A percentile compares a stretch with the other conserved stretches of the same genome.
Evolutionary conservation across 192 early-diverging fungal genomes (phyloP).

Genomic region (Phycomyces nitens): DNA sequence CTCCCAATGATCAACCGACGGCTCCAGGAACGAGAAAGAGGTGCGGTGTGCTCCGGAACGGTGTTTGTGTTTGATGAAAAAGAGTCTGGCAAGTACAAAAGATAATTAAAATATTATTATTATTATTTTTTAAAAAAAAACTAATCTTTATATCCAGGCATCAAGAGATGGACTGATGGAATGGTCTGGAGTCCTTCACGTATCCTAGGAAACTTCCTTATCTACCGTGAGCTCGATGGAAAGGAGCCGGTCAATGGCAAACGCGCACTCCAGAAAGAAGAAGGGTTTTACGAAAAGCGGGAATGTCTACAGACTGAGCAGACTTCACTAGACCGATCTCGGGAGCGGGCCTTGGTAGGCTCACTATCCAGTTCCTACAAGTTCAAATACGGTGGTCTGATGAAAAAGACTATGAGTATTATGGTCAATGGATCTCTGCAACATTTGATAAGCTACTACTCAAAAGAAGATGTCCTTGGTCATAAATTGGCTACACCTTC

Average conservation of each 20-base stretch:
- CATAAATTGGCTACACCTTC: conserved; percentile 46
- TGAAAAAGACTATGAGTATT: conserved; percentile 78
- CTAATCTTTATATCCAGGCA: conserved; percentile 32
- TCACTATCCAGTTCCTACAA: conserved; percentile 52
- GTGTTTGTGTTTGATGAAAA: conserved; percentile 28
- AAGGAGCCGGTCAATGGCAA: neutral
- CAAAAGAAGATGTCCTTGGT: conserved; percentile 52
- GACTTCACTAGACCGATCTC: conserved; percentile 3
- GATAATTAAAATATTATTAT: too few species aligned
- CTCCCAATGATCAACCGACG: conserved; percentile 23
- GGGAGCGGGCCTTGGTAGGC: conserved; percentile 53
- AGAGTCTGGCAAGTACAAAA: conserved; percentile 22
- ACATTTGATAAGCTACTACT: conserved; percentile 58
- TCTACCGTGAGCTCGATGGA: conserved; percentile 72
- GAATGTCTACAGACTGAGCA: neutral
- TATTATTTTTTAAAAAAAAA: neutral
- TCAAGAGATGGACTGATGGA: conserved; percentile 88
- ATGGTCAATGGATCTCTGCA: conserved; percentile 56
- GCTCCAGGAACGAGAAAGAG: conserved; percentile 26
- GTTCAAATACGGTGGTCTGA: conserved; percentile 59
- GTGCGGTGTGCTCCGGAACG: conserved; percentile 17
- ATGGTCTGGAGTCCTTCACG: conserved; percentile 80
- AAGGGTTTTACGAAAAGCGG: neutral
- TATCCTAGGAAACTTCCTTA: conserved; percentile 74
- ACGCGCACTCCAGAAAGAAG: neutral